Evolutionary conservation across 805 yeast species (phyloP).

Genomic region (Kodamaea kakaduensis): DNA sequence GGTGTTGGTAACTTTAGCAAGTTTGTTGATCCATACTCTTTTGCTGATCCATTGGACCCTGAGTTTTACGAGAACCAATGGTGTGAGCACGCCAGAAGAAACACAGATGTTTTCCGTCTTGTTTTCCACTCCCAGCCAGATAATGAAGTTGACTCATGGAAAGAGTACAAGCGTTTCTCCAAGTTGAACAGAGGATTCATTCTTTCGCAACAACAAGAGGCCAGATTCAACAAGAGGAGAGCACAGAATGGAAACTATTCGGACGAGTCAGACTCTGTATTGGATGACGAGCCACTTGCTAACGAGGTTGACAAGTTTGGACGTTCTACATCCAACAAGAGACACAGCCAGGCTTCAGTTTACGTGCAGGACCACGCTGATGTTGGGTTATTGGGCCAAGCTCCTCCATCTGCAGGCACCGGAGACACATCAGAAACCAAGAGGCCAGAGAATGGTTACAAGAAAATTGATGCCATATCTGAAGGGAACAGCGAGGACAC

Average conservation of each 20-base stretch:
- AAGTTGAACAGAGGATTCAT: conserved; percentile 57
- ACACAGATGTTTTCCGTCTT: conserved; percentile 74
- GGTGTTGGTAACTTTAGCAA: conserved; percentile 31
- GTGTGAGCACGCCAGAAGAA: conserved; percentile 77
- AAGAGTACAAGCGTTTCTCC: conserved; percentile 72
- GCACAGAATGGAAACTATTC: conserved; percentile 12
- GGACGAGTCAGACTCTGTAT: conserved; percentile 13
- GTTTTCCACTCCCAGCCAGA: conserved; percentile 96
- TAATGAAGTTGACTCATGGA: conserved; percentile 85
- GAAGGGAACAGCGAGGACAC: conserved; percentile 1
- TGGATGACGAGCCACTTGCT: conserved; percentile 5
- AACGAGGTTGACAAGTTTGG: conserved; percentile 1
- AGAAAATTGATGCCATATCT: neutral
- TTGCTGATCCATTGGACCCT: conserved; percentile 82
- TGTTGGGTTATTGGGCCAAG: conserved; percentile 35
- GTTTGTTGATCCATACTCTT: conserved; percentile 82
- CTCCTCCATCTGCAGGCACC: conserved; percentile 19
- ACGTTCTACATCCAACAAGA: conserved; percentile 3
- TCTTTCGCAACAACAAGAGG: conserved; percentile 35
- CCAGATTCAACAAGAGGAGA: conserved; percentile 23
- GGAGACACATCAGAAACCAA: neutral
- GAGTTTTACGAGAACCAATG: conserved; percentile 82
- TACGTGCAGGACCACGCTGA: conserved; percentile 27
- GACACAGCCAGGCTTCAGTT: conserved; percentile 22
- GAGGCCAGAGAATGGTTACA: neutral